A percentile compares a stretch with the other conserved stretches of the same genome.
These are phyloP conservation scores for Macadamia integrifolia DNA, from an alignment of 164 flowering plant species.

Conservation along the genomic window DNA sequence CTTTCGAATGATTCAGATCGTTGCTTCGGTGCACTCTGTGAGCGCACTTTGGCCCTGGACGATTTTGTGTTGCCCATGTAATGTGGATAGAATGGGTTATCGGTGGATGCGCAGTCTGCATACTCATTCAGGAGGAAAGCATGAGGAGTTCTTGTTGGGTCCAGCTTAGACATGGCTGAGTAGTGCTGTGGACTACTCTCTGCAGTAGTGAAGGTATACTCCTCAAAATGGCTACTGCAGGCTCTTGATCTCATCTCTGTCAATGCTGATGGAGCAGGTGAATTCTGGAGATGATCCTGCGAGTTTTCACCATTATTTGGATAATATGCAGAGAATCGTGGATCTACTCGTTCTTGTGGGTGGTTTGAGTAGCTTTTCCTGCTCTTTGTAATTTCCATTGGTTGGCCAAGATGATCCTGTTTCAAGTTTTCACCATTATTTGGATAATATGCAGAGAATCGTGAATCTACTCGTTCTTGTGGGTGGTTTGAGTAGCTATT, in stretches of 20 bases:
- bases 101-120: constrained; percentile 54
- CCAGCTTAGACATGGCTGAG: constrained; percentile 56
- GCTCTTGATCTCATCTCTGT: constrained; percentile 74
- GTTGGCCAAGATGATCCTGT: constrained; percentile 40
- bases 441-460: constrained; percentile 37
- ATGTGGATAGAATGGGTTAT: constrained; percentile 65
- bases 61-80: constrained; percentile 97
- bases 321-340: constrained; percentile 38
- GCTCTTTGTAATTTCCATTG: constrained; percentile 38
- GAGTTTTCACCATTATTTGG: constrained; percentile 18
- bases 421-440: constrained; percentile 15
- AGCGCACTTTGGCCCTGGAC: constrained; percentile 76
- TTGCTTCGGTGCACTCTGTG: constrained; percentile 94
- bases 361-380: constrained; percentile 55
- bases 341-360: constrained; percentile 43
- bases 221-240: constrained; percentile 77
- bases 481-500: constrained; percentile 49
- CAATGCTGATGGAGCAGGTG: constrained; percentile 69
- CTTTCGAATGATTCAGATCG: constrained; percentile 71
- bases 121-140: constrained; percentile 49
- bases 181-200: constrained; percentile 76
- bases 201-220: constrained; percentile 56
- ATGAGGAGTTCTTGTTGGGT: constrained; percentile 36
- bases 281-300: constrained; percentile 39
- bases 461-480: constrained; percentile 43